These are phyloP conservation scores for Tillandsia fasciculata DNA, from an alignment of 176 grass and related monocot species.

Conservation along the genomic window DNA sequence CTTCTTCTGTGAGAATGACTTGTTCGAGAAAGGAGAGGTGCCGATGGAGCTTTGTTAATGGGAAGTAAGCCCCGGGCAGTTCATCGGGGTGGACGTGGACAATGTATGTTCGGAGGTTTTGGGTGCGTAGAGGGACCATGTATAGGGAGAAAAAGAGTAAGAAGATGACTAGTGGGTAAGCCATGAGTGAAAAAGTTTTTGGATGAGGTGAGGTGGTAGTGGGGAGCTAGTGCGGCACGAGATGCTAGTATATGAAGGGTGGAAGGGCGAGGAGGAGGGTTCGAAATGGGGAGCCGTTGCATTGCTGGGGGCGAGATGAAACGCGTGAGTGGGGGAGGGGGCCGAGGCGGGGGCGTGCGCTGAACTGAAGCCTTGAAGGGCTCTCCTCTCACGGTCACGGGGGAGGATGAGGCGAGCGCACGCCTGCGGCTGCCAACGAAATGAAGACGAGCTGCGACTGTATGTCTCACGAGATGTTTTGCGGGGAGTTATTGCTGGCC, in stretches of 20 bases:
- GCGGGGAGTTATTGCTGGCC: not conserved
- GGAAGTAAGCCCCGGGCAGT: not conserved
- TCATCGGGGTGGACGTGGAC: conserved; percentile 52
- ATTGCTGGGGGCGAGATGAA: not conserved
- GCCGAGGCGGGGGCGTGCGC: too few relatives aligned
- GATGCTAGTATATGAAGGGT: not conserved
- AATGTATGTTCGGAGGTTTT: conserved; percentile 49
- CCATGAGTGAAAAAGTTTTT: not conserved
- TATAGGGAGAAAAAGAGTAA: conserved; percentile 7
- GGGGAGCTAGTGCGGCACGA: not conserved
- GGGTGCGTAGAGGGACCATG: conserved; percentile 1
- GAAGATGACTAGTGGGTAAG: not conserved
- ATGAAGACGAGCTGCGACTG: not conserved
- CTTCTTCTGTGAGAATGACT: conserved; percentile 23
- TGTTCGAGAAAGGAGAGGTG: conserved; percentile 60
- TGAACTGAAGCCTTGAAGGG: not conserved
- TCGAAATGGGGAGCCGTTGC: not conserved
- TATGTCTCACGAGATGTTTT: not conserved
- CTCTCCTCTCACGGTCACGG: conserved; percentile 3
- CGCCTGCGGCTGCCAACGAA: not conserved
- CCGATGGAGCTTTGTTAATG: conserved; percentile 29
- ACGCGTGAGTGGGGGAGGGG: not conserved
- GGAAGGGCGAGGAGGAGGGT: not conserved
- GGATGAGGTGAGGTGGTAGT: not conserved
- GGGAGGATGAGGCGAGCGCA: not conserved